Base-by-base conservation (phyloP, 1,284 basidiomycete genomes). In the Marasmius oreades region DNA sequence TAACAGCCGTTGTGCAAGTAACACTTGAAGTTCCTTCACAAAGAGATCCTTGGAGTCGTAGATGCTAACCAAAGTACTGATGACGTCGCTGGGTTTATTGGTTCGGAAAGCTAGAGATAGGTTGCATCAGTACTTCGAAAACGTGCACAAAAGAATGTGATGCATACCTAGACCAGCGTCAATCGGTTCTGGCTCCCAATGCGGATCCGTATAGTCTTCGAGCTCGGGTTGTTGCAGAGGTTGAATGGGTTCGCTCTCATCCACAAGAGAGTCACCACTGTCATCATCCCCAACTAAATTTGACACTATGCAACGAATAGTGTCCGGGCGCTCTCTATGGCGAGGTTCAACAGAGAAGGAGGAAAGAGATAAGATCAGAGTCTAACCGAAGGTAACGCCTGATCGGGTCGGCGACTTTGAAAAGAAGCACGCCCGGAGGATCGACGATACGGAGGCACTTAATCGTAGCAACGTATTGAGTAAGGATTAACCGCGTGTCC, bases 11-110 rank as follows among this genome's bases (percentile, higher is more conserved):
- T 92, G 88, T 0, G 93, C 95, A 12, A 98, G 82, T 11, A 96
- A 73, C 1, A 90, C 85, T 68, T 98, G 95, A 31, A 98, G 76
- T 70, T 97, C 95, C 67, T 93, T 95, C 64, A 98, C 85, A 64
- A 98, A 97, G 8, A 95, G 81, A 62, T 96, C 95, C 64, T 93
- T 90, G 1, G 93, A 94, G 66, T 96, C 93, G 66, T 96, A 98
- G 62, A 98, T 98, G 68, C 92, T 94, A 61, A 98, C 93, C 1
- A 98, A 84, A 0, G 94, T 95, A 67, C 92, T 95, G 64, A 98
- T 88, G 59, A 97, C 85, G 67, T 98, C 95, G 62, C 89, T 90
- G 0, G 90, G 85, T 67, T 90, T 93, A 66, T 89, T 93, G 0
- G 90, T 85, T 31, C 93, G 81, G 73, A 95, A 97, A 62, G 94